Base-by-base conservation (phyloP, 2,329 filamentous ascomycete genomes). In the Esteya vermicola region DNA sequence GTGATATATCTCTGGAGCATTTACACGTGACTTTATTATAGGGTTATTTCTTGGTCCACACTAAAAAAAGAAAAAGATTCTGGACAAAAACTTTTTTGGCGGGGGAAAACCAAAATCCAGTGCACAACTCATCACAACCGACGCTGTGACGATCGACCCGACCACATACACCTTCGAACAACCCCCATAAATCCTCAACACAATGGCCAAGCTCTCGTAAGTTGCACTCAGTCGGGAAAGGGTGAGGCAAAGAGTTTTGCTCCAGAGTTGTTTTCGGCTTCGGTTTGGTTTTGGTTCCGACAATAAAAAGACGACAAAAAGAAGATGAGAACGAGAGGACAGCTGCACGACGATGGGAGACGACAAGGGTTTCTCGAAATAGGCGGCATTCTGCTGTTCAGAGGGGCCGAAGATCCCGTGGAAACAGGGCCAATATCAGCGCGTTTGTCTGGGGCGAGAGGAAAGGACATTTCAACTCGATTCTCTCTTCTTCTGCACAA, bases 201-300 rank as follows among this genome's bases (percentile, higher is more conserved):
- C 45, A 72, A 76, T 76, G 72, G 72, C 71, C 62, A 76, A 76
- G 64, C 56, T 68, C 52, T 74, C 70, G 72, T 76, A 68, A 66
- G 72, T 74, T 28, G 36, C 16, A 12, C 12, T 13, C n/a, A 12
- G 16, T n/a, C 18, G n/a, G 12, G 22, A 16, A n/a, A 20, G 43
- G 43, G 38, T n/a, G n/a, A n/a, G n/a, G n/a, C n/a, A n/a, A n/a
- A n/a, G n/a, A n/a, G n/a, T n/a, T 32, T 41, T 37, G 26, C 30
- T 27, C 27, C 28, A 28, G 34, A 4, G 22, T 2, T n/a, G n/a
- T n/a, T n/a, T n/a, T n/a, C n/a, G n/a, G n/a, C n/a, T n/a, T n/a
- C n/a, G n/a, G n/a, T n/a, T n/a, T n/a, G n/a, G n/a, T n/a, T n/a
- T n/a, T 9, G 27, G 28, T 16, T 27, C 3, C 19, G 26, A 21